These are phyloP conservation scores for Pleurotus giganteus DNA, from an alignment of 768 basidiomycete species.

Conservation along the genomic window DNA sequence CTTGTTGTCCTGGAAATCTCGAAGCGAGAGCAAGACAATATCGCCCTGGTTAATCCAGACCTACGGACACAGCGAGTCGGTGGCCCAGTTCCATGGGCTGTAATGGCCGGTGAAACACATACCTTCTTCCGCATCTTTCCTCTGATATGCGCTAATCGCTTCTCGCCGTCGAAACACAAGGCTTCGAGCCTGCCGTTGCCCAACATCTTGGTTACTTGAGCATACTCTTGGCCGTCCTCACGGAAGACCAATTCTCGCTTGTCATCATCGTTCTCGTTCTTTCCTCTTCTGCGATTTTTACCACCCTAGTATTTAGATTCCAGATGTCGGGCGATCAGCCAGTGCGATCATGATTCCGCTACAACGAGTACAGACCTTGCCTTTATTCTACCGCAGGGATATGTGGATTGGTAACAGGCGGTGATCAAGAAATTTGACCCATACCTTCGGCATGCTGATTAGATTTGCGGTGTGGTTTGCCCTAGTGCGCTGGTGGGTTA, in stretches of 20 bases:
- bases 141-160: conserved; percentile 94
- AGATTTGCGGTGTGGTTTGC: background rate
- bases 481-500: background rate
- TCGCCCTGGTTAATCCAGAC: conserved; percentile 99
- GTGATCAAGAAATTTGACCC: conserved; percentile 11
- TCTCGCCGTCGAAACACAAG: conserved; percentile 97
- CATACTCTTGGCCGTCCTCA: conserved; percentile 99
- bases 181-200: conserved; percentile 97
- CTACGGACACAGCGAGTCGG: conserved; percentile 36
- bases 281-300: conserved; percentile 98
- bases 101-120: conserved; percentile 21
- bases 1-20: conserved; percentile 99
- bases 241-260: conserved; percentile 98
- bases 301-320: conserved; percentile 72
- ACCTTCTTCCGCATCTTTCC: conserved; percentile 99
- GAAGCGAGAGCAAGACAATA: conserved; percentile 89
- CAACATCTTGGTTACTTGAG: conserved; percentile 97
- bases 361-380: conserved; percentile 52
- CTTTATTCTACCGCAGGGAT: conserved; percentile 55
- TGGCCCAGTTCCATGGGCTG: background rate
- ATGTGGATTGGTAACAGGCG: conserved; percentile 12
- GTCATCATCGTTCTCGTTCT: conserved; percentile 99
- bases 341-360: background rate
- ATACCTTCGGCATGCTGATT: conserved; percentile 49
- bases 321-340: background rate